Evolutionary conservation across 352 stramenopile species (phyloP).

Genomic region (Pythium utonaiense): DNA sequence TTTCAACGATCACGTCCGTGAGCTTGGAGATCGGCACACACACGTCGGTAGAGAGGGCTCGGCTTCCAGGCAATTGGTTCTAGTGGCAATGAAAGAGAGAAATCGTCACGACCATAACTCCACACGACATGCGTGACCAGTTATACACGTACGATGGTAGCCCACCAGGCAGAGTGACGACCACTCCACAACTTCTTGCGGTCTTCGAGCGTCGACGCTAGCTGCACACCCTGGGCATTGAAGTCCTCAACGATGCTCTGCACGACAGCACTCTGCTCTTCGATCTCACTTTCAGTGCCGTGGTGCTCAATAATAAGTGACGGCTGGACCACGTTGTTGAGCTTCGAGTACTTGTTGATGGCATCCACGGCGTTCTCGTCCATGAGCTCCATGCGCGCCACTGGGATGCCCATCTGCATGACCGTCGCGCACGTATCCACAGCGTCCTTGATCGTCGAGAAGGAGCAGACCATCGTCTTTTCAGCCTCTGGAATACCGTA

Average conservation of each 20-base stretch:
- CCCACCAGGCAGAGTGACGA: conserved; percentile 84
- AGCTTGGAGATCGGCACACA: conserved; percentile 95
- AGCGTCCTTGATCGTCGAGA: conserved; percentile 86
- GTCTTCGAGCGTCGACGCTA: conserved; percentile 65
- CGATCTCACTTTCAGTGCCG: conserved; percentile 70
- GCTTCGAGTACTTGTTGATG: conserved; percentile 87
- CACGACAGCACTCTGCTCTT: conserved; percentile 86
- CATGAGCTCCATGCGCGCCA: conserved; percentile 88
- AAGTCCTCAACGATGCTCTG: conserved; percentile 86
- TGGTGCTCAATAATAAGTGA: conserved; percentile 96
- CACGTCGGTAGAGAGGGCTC: conserved; percentile 93
- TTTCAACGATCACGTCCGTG: conserved; percentile 92
- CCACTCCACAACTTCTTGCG: conserved; percentile 83
- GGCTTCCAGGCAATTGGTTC: conserved; percentile 77
- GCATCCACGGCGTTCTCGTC: conserved; percentile 73
- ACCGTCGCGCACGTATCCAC: conserved; percentile 80
- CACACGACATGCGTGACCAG: neutral
- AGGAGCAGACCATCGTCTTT: conserved; percentile 92
- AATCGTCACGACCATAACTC: neutral
- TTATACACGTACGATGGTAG: conserved; percentile 55
- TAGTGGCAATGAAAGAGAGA: conserved; percentile 8
- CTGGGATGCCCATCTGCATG: conserved; percentile 87
- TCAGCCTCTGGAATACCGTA: conserved; percentile 90
- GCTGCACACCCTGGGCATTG: conserved; percentile 75
- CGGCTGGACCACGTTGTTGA: conserved; percentile 71